phyloP scores from a whole-genome alignment of 495 filamentous ascomycete species.

The Geoglossum glabrum region DNA sequence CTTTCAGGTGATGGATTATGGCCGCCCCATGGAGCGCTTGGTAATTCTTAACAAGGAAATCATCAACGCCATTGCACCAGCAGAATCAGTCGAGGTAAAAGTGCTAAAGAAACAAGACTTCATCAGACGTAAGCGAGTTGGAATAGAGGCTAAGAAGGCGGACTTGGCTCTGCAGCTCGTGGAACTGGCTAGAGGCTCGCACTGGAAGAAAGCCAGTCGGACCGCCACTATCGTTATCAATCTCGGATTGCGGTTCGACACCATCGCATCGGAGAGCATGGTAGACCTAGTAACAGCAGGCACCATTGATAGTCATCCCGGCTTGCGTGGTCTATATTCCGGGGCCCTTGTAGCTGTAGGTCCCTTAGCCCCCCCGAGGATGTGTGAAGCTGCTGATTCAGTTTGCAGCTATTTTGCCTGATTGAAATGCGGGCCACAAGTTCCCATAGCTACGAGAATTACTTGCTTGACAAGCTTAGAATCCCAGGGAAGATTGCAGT shows the following conservation, averaged over 20 bases:
- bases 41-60: conserved; percentile 61
- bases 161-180: conserved; percentile 64
- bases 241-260: conserved; percentile 73
- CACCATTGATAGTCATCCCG: conserved; percentile 76
- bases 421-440: conserved; percentile 76
- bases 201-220: conserved; percentile 89
- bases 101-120: conserved; percentile 46
- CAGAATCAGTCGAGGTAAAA: conserved; percentile 37
- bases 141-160: conserved; percentile 67
- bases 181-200: conserved; percentile 51
- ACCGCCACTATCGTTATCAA: conserved; percentile 78
- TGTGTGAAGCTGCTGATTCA: not conserved
- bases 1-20: conserved; percentile 81
- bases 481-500: conserved; percentile 57
- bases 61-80: conserved; percentile 52
- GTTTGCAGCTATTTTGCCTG: conserved; percentile 40
- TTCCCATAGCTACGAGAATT: conserved; percentile 66
- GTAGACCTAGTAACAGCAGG: conserved; percentile 70
- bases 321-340: conserved; percentile 60
- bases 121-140: conserved; percentile 49
- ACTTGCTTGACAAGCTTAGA: conserved; percentile 53
- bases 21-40: conserved; percentile 64
- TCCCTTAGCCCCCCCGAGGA: not conserved
- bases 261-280: conserved; percentile 58
- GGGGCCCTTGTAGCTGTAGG: conserved; percentile 44